Evolutionary conservation across 2,329 filamentous ascomycete genomes (phyloP).

Genomic region (Fonsecaea multimorphosa): DNA sequence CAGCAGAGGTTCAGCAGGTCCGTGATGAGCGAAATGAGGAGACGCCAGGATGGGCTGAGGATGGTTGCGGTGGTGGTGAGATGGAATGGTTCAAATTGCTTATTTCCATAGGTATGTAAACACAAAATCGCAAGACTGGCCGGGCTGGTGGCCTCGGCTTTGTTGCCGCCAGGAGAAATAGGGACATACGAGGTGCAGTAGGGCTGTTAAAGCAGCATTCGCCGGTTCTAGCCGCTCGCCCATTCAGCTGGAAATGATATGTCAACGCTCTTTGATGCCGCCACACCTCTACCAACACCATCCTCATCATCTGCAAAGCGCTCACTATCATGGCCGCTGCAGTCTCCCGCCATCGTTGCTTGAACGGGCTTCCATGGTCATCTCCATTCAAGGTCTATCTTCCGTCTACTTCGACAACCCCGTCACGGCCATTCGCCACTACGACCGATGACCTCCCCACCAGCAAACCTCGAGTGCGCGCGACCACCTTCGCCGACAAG

Average conservation of each 20-base stretch:
- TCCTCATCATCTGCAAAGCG: background rate
- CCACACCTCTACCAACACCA: slow-evolving; percentile 12
- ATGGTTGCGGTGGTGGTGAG: background rate
- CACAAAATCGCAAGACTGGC: background rate
- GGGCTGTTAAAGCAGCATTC: slow-evolving; percentile 7
- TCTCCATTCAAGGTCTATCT: slow-evolving; percentile 40
- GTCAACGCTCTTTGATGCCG: slow-evolving; percentile 16
- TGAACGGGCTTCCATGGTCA: slow-evolving; percentile 36
- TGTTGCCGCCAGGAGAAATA: background rate
- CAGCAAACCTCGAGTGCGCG: slow-evolving; percentile 47
- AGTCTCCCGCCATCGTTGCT: slow-evolving; percentile 34
- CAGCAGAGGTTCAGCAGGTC: too few relatives aligned
- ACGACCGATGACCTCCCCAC: slow-evolving; percentile 48
- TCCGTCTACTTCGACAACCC: slow-evolving; percentile 14
- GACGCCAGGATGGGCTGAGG: background rate
- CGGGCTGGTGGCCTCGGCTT: background rate
- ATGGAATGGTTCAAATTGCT: slow-evolving; percentile 2
- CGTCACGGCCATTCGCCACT: slow-evolving; percentile 51
- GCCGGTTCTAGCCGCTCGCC: slow-evolving; percentile 11
- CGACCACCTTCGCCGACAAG: slow-evolving; percentile 66
- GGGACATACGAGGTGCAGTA: too few relatives aligned
- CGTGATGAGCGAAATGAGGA: background rate
- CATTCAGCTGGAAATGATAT: slow-evolving; percentile 3
- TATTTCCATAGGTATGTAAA: background rate
- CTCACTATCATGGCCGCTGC: slow-evolving; percentile 30